Base-by-base conservation (phyloP, 75 land plant species). In the Selaginella tamariscina region DNA sequence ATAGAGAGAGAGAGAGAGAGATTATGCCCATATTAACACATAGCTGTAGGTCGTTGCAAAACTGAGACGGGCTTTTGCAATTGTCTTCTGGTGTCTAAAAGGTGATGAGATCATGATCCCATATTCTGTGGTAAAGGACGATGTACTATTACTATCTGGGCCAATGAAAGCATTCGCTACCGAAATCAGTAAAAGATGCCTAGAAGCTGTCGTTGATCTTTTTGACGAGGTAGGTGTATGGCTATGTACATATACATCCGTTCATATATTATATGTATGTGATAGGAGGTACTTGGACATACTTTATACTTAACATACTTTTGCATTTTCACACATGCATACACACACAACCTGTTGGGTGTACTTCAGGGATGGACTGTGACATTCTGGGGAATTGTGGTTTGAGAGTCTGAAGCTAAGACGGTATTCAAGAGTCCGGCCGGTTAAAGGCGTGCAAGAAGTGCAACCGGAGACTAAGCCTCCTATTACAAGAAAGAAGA, bases 161-260 rank as follows among this genome's bases (percentile, higher is more conserved):
- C 49, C 49, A 15, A 39, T 39, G 49, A 39, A 39, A 15, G 49
- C 49, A 5, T 39, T 39, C 49, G 5, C 49, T 5, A 39, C 11
- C 49, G 49, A 39, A 5, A 39, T 39, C 49, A 39, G 11, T 5
- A 39, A 39, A 15, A 39, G 15, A 15, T 39, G 49, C 49, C 15
- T 39, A 15, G 49, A 39, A 39, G 49, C 49, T 39, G 49, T 39
- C 11, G 49, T 39, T 5, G 49, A 39, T 39, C 49, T 39, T 15
- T 39, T 39, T 39, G 49, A 39, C 49, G 49, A 39, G 49, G 49
- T 39, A n/a, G n/a, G n/a, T n/a, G n/a, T n/a, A n/a, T n/a, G n/a
- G n/a, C n/a, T n/a, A n/a, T n/a, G n/a, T n/a, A n/a, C n/a, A n/a
- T n/a, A n/a, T n/a, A n/a, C n/a, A n/a, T n/a, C n/a, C n/a, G n/a